These are phyloP conservation scores for Diaporthe ampelina DNA, from an alignment of 2,329 filamentous ascomycete species.

Conservation along the genomic window DNA sequence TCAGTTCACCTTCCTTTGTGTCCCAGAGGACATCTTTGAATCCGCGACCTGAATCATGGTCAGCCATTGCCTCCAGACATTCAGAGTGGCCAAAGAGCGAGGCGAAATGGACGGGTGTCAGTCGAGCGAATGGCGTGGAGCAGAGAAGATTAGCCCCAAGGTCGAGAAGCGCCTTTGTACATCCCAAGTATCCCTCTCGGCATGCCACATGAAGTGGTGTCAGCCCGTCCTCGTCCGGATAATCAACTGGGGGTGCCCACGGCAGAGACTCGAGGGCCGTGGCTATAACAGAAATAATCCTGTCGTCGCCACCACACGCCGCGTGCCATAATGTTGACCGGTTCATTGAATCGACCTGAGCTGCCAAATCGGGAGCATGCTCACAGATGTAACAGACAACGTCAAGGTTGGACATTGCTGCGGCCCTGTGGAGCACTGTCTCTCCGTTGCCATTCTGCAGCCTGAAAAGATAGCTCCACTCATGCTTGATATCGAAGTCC, in stretches of 20 bases:
- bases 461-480: too few species aligned
- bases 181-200: not conserved
- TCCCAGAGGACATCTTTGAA: too few species aligned
- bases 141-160: not conserved
- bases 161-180: not conserved
- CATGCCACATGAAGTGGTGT: not conserved
- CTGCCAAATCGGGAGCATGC: not conserved
- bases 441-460: not conserved
- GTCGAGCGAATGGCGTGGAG: not conserved
- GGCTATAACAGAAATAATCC: not conserved
- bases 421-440: not conserved
- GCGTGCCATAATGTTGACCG: not conserved
- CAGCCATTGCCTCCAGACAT: too few species aligned
- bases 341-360: not conserved
- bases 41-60: too few species aligned
- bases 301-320: constrained; percentile 1
- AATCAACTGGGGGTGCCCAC: not conserved
- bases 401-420: not conserved
- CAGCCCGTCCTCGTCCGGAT: not conserved
- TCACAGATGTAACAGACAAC: not conserved
- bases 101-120: not conserved
- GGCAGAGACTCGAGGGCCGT: not conserved
- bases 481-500: too few species aligned
- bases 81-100: not conserved
- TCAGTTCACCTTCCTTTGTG: too few species aligned